These are phyloP conservation scores for Schizonepeta tenuifolia DNA, from an alignment of 257 asterid genomes.

Conservation along the genomic window DNA sequence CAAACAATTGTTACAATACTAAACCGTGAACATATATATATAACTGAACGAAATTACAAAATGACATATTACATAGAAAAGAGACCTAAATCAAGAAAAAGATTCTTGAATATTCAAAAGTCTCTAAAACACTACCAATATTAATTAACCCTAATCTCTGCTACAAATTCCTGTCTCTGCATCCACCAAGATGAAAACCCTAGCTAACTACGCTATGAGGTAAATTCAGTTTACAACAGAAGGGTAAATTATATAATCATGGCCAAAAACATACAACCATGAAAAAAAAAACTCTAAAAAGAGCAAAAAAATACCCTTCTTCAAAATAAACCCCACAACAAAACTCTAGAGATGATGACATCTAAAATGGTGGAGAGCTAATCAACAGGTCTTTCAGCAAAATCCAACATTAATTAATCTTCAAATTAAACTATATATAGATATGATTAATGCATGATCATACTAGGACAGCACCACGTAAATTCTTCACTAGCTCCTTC, in stretches of 20 bases:
- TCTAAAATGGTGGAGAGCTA: slow-evolving; percentile 32
- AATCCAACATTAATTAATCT: slow-evolving; percentile 8
- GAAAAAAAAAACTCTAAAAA: slow-evolving; percentile 32
- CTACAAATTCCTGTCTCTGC: slow-evolving; percentile 28
- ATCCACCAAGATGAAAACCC: slow-evolving; percentile 38
- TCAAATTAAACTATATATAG: background rate
- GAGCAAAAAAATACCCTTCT: slow-evolving; percentile 40
- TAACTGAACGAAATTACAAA: slow-evolving; percentile 10
- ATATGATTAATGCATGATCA: background rate
- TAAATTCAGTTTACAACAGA: slow-evolving; percentile 40
- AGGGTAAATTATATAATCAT: slow-evolving; percentile 43
- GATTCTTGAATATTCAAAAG: background rate
- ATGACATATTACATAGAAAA: slow-evolving; percentile 33
- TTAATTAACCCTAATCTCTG: slow-evolving; percentile 11
- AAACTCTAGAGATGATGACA: slow-evolving; percentile 28
- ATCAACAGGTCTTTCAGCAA: slow-evolving; percentile 14
- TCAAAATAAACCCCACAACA: slow-evolving; percentile 46
- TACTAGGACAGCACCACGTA: slow-evolving; percentile 32
- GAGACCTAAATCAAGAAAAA: slow-evolving; percentile 25
- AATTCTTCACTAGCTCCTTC: slow-evolving; percentile 49
- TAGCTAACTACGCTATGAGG: slow-evolving; percentile 38
- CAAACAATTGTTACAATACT: slow-evolving; percentile 8
- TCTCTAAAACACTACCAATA: slow-evolving; percentile 44
- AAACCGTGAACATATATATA: slow-evolving; percentile 1
- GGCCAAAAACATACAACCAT: slow-evolving; percentile 41